Base-by-base conservation (phyloP, 805 yeast genomes). In the Myxozyma geophila region DNA sequence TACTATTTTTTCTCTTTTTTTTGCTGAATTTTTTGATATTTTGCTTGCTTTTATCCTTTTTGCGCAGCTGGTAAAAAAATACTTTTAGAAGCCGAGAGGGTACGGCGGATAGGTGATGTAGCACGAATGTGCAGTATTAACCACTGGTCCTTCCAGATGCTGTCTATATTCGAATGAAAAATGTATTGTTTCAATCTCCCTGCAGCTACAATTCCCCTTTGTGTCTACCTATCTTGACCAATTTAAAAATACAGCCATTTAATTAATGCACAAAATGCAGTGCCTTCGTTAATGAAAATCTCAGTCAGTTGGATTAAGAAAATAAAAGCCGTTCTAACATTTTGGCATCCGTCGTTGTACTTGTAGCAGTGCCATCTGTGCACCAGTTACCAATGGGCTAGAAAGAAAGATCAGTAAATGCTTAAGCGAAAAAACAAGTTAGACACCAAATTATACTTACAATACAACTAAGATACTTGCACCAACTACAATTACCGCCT, bases 391-490 rank as follows among this genome's bases (percentile, higher is more conserved):
- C 19, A n/a, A 59, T 46, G 3, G 66, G 66, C 66, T 63, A 50
- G 4, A 41, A 8, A 10, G 21, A 35, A 44, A n/a, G 35, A 28
- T 40, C 33, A 33, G 54, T 21, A 39, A 6, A 17, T 36, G 43
- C 10, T 33, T 7, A 23, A 10, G 15, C 15, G n/a, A 36, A 21
- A 17, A 21, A 44, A n/a, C 19, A 37, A n/a, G 28, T 9, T 6
- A 15, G 19, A 13, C 10, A n/a, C 19, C 28, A 41, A 21, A 3
- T 7, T 8, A 5, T 21, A 59, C 63, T 33, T 55, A 59, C 66
- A 53, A 59, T 9, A 70, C 92, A 88, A 68, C 85, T 85, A 69
- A 88, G 78, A 71, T 87, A 88, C 71, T 86, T 86, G 77, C 92
- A 88, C 92, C 92, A 88, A 15, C 78, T 72, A 73, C 92, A 88